Conservation (phyloP, 2,329 filamentous ascomycete genomes). For the Paraphoma chrysanthemicola region DNA sequence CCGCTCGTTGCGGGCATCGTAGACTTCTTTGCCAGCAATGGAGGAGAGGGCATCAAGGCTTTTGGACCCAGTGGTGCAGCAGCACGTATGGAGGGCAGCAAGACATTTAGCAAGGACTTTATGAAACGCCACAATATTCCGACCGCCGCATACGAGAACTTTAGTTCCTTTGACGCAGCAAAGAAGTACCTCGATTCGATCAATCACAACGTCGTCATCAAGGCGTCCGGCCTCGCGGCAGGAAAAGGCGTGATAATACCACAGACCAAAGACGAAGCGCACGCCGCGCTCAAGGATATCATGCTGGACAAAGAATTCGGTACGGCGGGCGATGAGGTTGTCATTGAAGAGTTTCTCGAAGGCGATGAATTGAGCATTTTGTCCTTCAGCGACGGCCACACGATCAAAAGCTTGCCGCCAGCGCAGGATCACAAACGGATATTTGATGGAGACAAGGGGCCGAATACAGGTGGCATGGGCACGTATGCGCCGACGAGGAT, state of each 20-base stretch:
- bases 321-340: constrained; percentile 84
- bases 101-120: constrained; percentile 97
- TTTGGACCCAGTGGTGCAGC: constrained; percentile 88
- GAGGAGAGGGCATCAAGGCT: constrained; percentile 65
- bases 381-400: constrained; percentile 88
- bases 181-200: constrained; percentile 68
- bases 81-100: constrained; percentile 92
- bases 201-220: constrained; percentile 71
- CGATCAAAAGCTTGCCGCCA: constrained; percentile 81
- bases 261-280: constrained; percentile 79
- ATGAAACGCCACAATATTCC: constrained; percentile 92
- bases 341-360: constrained; percentile 91
- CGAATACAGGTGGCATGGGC: constrained; percentile 97
- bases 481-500: constrained; percentile 81
- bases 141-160: constrained; percentile 90
- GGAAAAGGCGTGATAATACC: constrained; percentile 97
- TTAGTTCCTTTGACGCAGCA: constrained; percentile 77
- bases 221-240: constrained; percentile 88
- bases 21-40: constrained; percentile 74
- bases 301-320: constrained; percentile 92
- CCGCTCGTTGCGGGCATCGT: constrained; percentile 93
- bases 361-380: constrained; percentile 93
- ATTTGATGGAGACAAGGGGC: constrained; percentile 85
- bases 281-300: constrained; percentile 81
- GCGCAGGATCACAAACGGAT: constrained; percentile 98